Evolutionary conservation across 2,329 filamentous ascomycete genomes (phyloP), one percentile per base, ranked within the genome.

Genomic region (Aureobasidium sp.): DNA sequence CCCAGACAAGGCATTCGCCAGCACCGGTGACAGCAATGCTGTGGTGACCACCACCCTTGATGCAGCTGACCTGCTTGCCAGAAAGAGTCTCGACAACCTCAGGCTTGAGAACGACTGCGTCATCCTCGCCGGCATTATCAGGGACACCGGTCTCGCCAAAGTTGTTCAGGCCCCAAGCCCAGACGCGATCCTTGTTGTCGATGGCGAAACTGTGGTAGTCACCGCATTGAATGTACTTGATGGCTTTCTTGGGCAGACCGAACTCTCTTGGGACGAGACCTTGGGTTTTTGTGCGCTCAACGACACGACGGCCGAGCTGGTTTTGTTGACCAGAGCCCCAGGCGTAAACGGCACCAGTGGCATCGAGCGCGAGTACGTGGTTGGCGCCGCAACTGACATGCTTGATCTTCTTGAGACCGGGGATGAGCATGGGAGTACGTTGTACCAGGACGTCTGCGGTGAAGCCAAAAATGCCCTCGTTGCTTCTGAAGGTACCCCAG

Each of bases 141-240:
- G 75, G 73, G 55, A 85, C 76, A 30, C 85, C 88, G 14, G 86
- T 87, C 71, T 95, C 85, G 58, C 85, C 86, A 68, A 87, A 94
- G 70, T 86, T 90, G 76, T 95, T 95, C 25, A 91, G 74, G 21
- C 90, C 89, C 88, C 89, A 95, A 0, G 83, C 80, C 70, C 83
- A 93, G 27, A 91, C 84, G 25, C 79, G 76, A 34, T 83, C 83
- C 24, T 83, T 78, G 57, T 81, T 79, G 61, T 79, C 78, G 44
- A 89, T 78, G 45, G 85, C 85, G 62, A 95, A 91, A 61, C 83
- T 86, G 73, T 95, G 88, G 70, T 90, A 91, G 12, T 84, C 80
- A 39, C 89, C 89, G 51, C 83, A 84, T 24, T 79, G 78, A 55
- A 86, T 78, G 70, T 72, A 80, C 47, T 74, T 74, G 48, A 86